Evolutionary conservation across 2,329 filamentous ascomycete species (phyloP), one percentile per base, ranked within the genome.

Genomic region (Huntiella moniliformis): DNA sequence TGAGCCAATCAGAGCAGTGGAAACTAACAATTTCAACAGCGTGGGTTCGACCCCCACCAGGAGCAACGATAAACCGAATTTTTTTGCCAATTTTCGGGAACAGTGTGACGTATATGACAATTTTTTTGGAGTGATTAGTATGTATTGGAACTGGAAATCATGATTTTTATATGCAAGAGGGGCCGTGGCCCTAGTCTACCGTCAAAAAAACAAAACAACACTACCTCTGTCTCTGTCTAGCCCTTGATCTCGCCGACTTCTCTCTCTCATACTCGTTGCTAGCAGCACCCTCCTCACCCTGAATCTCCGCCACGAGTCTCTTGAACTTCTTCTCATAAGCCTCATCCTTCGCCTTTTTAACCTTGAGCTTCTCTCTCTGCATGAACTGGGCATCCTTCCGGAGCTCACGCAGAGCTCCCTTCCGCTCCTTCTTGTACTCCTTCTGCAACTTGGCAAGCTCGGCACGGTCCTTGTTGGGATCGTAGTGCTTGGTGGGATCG

Each of bases 251-350:
- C 59, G 70, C 69, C 59, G 73, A 71, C 70, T 78, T 91, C 69
- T 92, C 85, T 56, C 80, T 72, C 64, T 92, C 87, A 70, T 96
- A 96, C 42, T 72, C 74, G 63, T 96, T 96, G 38, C 76, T 71
- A 61, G 91, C 87, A 49, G 71, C 68, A 1, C 88, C 88, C 61
- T 95, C 91, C 65, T 94, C 82, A 54, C 81, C 84, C 65, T 98
- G 88, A 56, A 98, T 95, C 71, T 95, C 87, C 7, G 87, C 83
- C 54, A 96, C 77, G 50, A 98, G 68, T 53, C 81, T 75, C 70
- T 81, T 83, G 68, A 88, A 93, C 72, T 96, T 96, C 70, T 82
- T 83, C 69, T 96, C 88, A 68, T 98, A 96, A 53, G 83, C 86
- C 48, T 74, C 76, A 67, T 96, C 91, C 66, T 77, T 79, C 66